Base-by-base conservation (phyloP, 257 asterid genomes). In the Fraxinus excelsior region DNA sequence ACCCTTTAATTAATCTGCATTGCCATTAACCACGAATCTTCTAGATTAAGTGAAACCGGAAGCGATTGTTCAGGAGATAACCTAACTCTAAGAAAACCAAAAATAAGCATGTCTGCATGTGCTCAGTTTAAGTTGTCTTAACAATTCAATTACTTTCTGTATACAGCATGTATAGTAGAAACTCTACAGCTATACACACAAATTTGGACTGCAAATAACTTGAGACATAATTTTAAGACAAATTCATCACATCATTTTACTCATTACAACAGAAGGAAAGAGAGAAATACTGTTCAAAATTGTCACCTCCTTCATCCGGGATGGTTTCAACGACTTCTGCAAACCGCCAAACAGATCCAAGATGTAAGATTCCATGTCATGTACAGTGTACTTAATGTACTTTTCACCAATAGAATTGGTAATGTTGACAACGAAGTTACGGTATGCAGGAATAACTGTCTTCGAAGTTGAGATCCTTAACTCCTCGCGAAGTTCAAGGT, bases 331-430 rank as follows among this genome's bases (percentile, higher is more conserved):
- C 12, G 89, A 80, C 81, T 88, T 92, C 0, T 86, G 60, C 2
- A 86, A 82, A 23, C 88, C 94, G 67, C 80, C 92, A 12, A 89
- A 88, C 71, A 92, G 91, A 83, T 92, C 94, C 75, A 85, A 78
- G 32, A 92, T 82, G 80, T 83, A 83, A 38, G 72, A 79, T 64
- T 58, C 94, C 86, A 91, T 74, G 76, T 92, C 93, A 13, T 88
- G 89, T 38, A 70, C 95, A 19, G 79, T 84, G 83, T 92, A 91
- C 86, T 92, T 91, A 32, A 92, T 72, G 82, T 91, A 69, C 83
- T 84, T 85, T 10, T 92, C 96, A 16, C 90, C 85, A 7, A 87
- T 77, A 38, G 60, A 65, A 70, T 58, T 14, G 38, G 10, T 76
- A 58, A 91, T 70, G 32, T 79, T 82, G n/a, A 71, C 76, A 1